These are phyloP conservation scores for Tilletia setariae DNA, from an alignment of 1,284 basidiomycete genomes.

Conservation along the genomic window DNA sequence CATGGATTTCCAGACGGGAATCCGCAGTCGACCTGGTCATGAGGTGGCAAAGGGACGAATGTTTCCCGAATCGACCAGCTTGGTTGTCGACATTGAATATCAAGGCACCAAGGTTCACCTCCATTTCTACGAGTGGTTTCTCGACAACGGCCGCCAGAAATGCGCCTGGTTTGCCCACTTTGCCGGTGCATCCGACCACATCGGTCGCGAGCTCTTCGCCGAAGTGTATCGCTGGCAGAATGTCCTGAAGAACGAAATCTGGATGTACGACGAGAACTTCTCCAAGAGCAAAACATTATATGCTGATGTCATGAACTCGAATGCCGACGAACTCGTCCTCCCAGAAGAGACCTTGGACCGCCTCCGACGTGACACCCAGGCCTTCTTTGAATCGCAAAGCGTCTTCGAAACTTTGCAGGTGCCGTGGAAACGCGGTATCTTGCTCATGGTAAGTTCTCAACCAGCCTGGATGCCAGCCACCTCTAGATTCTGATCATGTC, in stretches of 20 bases:
- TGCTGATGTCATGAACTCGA: not conserved
- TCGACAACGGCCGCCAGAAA: not conserved
- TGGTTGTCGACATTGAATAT: not conserved
- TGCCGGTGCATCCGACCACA: not conserved
- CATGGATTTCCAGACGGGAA: too few relatives aligned
- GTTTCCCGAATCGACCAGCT: not conserved
- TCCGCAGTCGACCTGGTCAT: not conserved
- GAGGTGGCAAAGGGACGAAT: not conserved
- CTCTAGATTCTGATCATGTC: not conserved
- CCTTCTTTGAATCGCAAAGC: slow-evolving; percentile 15
- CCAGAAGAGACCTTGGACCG: not conserved
- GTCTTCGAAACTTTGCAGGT: slow-evolving; percentile 6
- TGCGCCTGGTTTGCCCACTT: not conserved
- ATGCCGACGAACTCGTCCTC: not conserved
- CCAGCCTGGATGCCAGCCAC: not conserved
- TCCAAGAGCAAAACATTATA: not conserved
- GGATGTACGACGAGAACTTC: not conserved
- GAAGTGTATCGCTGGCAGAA: not conserved
- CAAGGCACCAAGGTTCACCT: not conserved
- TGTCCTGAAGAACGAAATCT: not conserved
- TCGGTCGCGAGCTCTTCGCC: not conserved
- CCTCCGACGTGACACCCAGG: not conserved
- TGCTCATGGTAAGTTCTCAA: slow-evolving; percentile 10
- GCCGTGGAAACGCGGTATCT: slow-evolving; percentile 19
- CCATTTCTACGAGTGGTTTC: not conserved